Percentiles rank a stretch among this genome's conserved stretches.
Evolutionary conservation across 306 rosid genomes (phyloP).

Genomic region (Trifolium dubium): DNA sequence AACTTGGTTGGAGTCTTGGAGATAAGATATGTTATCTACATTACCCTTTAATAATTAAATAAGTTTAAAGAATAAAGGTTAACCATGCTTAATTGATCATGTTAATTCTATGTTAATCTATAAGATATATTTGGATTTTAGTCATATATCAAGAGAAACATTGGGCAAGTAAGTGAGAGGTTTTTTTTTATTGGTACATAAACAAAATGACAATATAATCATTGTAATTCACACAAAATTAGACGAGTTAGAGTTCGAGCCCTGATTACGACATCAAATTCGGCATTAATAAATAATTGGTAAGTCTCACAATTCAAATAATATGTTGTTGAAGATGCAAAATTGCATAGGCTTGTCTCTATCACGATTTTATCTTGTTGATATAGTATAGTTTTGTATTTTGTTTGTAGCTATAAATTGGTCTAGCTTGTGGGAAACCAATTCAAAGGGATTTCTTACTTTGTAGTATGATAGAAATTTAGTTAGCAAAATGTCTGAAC

Average conservation of each 20-base stretch:
- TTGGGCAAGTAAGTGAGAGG: no score
- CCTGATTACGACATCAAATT: no score
- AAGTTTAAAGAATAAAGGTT: background rate
- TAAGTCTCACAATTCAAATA: slow-evolving; percentile 12
- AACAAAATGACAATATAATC: no score
- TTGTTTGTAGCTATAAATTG: slow-evolving; percentile 32
- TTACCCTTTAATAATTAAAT: no score
- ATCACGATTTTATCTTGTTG: slow-evolving; percentile 11
- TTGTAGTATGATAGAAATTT: slow-evolving; percentile 40
- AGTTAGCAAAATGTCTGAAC: slow-evolving; percentile 23
- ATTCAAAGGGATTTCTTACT: slow-evolving; percentile 33
- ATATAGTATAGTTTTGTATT: background rate
- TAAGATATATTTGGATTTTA: no score
- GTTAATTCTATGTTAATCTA: no score
- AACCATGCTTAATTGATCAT: background rate
- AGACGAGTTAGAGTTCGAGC: no score
- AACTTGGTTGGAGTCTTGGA: slow-evolving; percentile 2
- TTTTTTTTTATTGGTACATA: no score
- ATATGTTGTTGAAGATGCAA: slow-evolving; percentile 5
- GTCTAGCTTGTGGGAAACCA: slow-evolving; percentile 42
- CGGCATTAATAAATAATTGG: background rate
- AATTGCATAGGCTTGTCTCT: slow-evolving; percentile 32
- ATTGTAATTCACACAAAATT: no score
- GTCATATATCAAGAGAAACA: no score
- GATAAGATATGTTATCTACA: slow-evolving; percentile 1